phyloP scores from a whole-genome alignment of 1,284 basidiomycete genomes.

The Boletus calvinii region DNA sequence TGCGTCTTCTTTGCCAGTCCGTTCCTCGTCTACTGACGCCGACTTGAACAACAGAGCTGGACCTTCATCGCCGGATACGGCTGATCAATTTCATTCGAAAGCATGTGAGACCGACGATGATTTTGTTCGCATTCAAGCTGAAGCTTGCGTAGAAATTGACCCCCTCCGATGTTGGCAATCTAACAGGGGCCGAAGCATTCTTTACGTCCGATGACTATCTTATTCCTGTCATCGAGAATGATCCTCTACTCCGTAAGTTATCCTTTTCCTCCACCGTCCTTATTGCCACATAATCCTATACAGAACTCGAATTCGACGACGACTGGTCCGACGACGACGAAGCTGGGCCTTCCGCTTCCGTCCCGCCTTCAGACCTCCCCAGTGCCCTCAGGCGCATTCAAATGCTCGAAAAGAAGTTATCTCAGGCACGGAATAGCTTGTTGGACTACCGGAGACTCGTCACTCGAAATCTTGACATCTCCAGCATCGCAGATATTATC shows the following conservation, averaged over 20 bases:
- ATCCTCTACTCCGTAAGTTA: conserved; percentile 81
- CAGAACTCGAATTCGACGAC: conserved; percentile 62
- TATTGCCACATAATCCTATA: not conserved
- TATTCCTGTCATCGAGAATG: conserved; percentile 76
- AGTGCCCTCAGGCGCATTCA: conserved; percentile 47
- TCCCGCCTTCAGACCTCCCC: conserved; percentile 32
- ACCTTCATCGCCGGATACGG: conserved; percentile 72
- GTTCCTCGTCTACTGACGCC: conserved; percentile 6
- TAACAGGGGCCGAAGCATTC: conserved; percentile 61
- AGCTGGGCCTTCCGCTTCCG: conserved; percentile 21
- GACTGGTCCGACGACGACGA: conserved; percentile 76
- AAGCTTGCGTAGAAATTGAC: conserved; percentile 48
- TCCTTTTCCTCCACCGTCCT: not conserved
- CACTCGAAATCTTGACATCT: conserved; percentile 47
- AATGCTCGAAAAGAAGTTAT: conserved; percentile 53
- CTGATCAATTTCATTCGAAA: conserved; percentile 87
- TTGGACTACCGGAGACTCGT: conserved; percentile 60
- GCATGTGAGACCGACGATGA: conserved; percentile 42
- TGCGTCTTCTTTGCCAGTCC: conserved; percentile 34
- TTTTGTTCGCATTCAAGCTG: conserved; percentile 14
- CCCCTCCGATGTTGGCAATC: conserved; percentile 41
- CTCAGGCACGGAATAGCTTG: conserved; percentile 52
- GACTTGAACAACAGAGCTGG: conserved; percentile 41
- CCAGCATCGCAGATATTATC: conserved; percentile 43
- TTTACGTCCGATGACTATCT: conserved; percentile 77